Base-by-base conservation (phyloP, 2,329 filamentous ascomycete genomes). In the Colletotrichum chlorophyti region DNA sequence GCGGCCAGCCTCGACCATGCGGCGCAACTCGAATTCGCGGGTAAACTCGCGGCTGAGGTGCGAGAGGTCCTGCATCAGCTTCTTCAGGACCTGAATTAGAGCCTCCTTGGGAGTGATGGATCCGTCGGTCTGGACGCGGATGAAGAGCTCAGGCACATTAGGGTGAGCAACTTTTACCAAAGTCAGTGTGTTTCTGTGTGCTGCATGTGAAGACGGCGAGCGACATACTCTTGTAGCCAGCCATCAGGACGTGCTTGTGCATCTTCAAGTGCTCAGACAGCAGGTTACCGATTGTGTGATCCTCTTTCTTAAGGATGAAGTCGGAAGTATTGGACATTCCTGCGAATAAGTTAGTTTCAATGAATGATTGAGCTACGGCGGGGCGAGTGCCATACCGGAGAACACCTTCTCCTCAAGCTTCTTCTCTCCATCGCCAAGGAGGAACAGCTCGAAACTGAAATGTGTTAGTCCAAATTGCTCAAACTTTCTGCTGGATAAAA, bases 291-390 rank as follows among this genome's bases (percentile, higher is more conserved):
- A 99, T 85, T 1, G 94, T 97, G 77, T 97, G 94, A 68, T 99
- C 95, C 74, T 99, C 95, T 75, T 97, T 98, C 76, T 92, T 91
- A 76, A 99, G 88, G 58, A 91, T 87, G 79, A 99, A 99, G 75
- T 97, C 91, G 9, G 92, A 91, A n/a, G 91, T 93, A 72, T 97
- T 96, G 19, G 94, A 91, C 72, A 96, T 93, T 70, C 92, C 93
- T 95, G 23, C 15, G 19, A 8, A n/a, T 21, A 15, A 17, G 29
- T 35, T 31, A 47, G 53, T 10, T 26, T 15, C 38, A 32, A 14
- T 21, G 7, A 8, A 21, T 6, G 19, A 12, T 15, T 42, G 11
- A 24, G 71, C 40, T 43, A n/a, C 19, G 31, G 8, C 21, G 11
- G 5, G 2, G 5, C 8, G 9, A 6, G 3, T 4, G n/a, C 77